phyloP scores from a whole-genome alignment of 2,329 filamentous ascomycete species.

The Microsporum canis region DNA sequence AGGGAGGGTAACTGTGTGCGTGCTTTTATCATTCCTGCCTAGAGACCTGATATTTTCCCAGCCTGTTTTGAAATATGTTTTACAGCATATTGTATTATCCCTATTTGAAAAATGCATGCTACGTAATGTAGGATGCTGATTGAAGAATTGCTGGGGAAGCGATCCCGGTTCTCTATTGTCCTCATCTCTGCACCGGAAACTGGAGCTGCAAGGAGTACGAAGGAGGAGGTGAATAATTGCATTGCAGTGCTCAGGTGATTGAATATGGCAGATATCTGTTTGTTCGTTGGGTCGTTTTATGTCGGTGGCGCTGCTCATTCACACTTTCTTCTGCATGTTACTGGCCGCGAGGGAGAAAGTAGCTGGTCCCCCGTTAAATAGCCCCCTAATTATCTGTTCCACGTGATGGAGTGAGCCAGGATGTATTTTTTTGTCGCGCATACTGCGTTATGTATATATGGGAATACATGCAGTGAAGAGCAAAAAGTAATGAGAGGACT shows the following conservation, averaged over 20 bases:
- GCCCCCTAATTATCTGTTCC: neutral
- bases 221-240: neutral
- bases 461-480: neutral
- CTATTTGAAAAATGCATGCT: neutral
- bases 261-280: neutral
- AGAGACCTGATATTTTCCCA: neutral
- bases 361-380: conserved; percentile 1
- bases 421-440: neutral
- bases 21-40: neutral
- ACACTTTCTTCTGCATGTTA: neutral
- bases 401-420: neutral
- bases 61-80: neutral
- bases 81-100: neutral
- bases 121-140: neutral
- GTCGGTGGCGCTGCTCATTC: neutral
- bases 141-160: neutral
- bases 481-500: neutral
- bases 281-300: neutral
- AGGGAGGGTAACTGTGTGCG: neutral
- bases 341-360: neutral
- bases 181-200: neutral
- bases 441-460: neutral
- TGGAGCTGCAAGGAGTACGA: neutral
- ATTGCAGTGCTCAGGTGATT: neutral
- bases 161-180: neutral